These are phyloP conservation scores for Chloris gayana DNA, from an alignment of 176 grass and related monocot genomes.

Conservation along the genomic window DNA sequence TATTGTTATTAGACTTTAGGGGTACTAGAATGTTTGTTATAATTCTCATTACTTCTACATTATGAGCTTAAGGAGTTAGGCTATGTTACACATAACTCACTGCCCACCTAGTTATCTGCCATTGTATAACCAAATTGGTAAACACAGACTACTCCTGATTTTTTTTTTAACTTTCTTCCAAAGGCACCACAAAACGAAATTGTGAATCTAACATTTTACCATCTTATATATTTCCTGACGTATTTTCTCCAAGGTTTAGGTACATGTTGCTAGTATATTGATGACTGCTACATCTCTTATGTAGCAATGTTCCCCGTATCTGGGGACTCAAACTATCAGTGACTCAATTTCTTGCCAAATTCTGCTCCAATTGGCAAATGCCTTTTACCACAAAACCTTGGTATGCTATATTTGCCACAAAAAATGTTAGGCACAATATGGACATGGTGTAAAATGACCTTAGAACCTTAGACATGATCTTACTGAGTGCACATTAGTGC, in stretches of 20 bases:
- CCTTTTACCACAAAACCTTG: neutral
- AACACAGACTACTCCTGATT: neutral
- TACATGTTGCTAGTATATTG: neutral
- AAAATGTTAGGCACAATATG: neutral
- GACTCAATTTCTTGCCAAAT: neutral
- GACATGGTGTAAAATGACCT: neutral
- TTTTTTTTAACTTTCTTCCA: neutral
- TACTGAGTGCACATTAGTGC: constrained; percentile 15
- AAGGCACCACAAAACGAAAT: neutral
- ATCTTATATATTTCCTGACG: neutral
- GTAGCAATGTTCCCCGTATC: neutral
- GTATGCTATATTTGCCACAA: neutral
- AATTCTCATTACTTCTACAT: neutral
- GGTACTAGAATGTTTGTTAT: constrained; percentile 11
- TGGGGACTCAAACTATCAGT: neutral
- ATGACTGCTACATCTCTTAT: neutral
- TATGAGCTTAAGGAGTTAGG: neutral
- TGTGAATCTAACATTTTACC: neutral
- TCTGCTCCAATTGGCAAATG: neutral
- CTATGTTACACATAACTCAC: neutral
- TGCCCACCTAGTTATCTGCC: neutral
- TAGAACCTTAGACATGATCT: constrained; percentile 10
- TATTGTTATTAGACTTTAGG: neutral
- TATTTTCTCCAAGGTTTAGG: neutral
- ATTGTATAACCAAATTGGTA: neutral